These are phyloP conservation scores for Scopulariopsis brevicaulis DNA, from an alignment of 2,329 filamentous ascomycete genomes.

Conservation along the genomic window DNA sequence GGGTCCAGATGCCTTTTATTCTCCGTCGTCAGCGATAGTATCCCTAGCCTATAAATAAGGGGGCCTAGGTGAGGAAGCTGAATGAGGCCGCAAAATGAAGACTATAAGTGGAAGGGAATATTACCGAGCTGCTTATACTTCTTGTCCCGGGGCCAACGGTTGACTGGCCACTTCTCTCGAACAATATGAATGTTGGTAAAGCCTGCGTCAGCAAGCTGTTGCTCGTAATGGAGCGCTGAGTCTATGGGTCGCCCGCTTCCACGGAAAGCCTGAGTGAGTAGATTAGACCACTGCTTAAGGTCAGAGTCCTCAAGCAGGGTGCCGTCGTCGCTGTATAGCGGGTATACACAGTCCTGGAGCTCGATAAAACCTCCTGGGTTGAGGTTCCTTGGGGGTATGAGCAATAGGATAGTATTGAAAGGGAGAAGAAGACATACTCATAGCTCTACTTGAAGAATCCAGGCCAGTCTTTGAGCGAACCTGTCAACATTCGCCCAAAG, in stretches of 20 bases:
- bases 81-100: not conserved
- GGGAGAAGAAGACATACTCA: slow-evolving; percentile 8
- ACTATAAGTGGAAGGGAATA: not conserved
- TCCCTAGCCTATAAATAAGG: not conserved
- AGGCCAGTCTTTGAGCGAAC: slow-evolving; percentile 16
- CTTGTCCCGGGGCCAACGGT: slow-evolving; percentile 37
- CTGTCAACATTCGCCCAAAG: slow-evolving; percentile 20
- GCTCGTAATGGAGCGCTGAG: slow-evolving; percentile 16
- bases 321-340: slow-evolving; percentile 19
- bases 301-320: slow-evolving; percentile 14
- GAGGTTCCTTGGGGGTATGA: slow-evolving; percentile 8
- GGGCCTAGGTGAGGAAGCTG: not conserved
- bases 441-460: slow-evolving; percentile 23
- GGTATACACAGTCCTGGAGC: slow-evolving; percentile 16
- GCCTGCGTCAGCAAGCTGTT: slow-evolving; percentile 35
- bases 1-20: slow-evolving; percentile 15
- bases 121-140: slow-evolving; percentile 38
- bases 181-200: slow-evolving; percentile 38
- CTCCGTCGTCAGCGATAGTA: not conserved
- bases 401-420: not conserved
- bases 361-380: slow-evolving; percentile 22
- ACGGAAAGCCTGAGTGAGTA: slow-evolving; percentile 17
- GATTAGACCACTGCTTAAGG: slow-evolving; percentile 15
- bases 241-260: slow-evolving; percentile 17
- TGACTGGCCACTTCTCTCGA: slow-evolving; percentile 36